These are phyloP conservation scores for Phytophthora uliginosa DNA, from an alignment of 352 stramenopile species.

Conservation along the genomic window DNA sequence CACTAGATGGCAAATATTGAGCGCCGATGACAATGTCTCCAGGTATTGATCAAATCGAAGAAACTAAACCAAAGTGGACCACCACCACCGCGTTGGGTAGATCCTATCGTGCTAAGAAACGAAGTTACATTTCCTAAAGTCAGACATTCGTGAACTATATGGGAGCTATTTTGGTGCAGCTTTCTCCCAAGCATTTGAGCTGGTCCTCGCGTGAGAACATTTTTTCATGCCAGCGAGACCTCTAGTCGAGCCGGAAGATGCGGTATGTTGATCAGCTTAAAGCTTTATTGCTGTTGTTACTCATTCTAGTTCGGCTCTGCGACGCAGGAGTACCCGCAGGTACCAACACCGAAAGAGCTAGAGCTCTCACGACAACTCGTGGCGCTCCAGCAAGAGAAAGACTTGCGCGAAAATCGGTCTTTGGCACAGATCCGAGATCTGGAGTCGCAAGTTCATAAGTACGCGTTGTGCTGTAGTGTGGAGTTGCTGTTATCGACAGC, in stretches of 20 bases:
- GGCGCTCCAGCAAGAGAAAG: conserved; percentile 74
- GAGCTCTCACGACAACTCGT: conserved; percentile 77
- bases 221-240: conserved; percentile 24
- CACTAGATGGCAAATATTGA: no score
- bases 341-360: conserved; percentile 81
- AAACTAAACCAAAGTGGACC: background rate
- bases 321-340: conserved; percentile 68
- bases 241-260: conserved; percentile 49
- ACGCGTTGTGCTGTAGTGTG: conserved; percentile 25
- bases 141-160: no score
- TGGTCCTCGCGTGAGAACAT: background rate
- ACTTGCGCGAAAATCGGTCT: conserved; percentile 67
- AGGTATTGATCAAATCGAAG: no score
- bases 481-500: background rate
- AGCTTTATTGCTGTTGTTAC: background rate
- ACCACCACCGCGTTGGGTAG: background rate
- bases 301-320: background rate
- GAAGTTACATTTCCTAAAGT: background rate
- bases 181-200: background rate
- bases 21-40: no score
- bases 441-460: conserved; percentile 79
- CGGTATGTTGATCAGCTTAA: conserved; percentile 22
- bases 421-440: conserved; percentile 74
- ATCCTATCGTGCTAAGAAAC: background rate
- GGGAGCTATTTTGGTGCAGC: conserved; percentile 2